Base-by-base conservation (phyloP, 495 filamentous ascomycete genomes). In the Hyaloscypha hepaticicola region DNA sequence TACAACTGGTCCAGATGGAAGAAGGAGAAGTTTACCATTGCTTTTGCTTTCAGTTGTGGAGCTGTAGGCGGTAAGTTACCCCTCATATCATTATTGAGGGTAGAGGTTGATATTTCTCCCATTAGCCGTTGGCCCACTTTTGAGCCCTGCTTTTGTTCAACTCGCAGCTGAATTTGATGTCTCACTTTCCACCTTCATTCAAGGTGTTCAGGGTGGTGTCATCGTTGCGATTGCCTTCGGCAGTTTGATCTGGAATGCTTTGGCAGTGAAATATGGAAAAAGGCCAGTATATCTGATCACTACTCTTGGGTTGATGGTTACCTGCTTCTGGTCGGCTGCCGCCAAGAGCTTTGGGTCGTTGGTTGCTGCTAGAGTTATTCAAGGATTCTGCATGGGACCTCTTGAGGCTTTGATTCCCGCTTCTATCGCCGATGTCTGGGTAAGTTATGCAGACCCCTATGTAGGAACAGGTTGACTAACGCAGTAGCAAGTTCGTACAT, bases 331-430 rank as follows among this genome's bases (percentile, higher is more conserved):
- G 64, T 29, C 21, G 33, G 64, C 64, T 3, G 58, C 64, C 38
- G 50, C 58, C 14, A 56, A 70, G 22, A 69, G 58, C 14, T 75
- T 71, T 58, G 63, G 53, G 14, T 65, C 58, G 24, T 58, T 75
- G 50, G 55, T 73, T 21, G 73, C 70, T 12, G 66, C 71, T 22
- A 60, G 73, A 33, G 69, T 72, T 21, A 59, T 75, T 21, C 70
- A 72, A n/a, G 73, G 72, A 1, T 71, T 75, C 49, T 71, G 71
- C 25, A 71, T 85, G 70, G 82, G 82, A 6, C 83, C 83, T 0
- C 82, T 86, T 51, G 83, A 85, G 71, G 83, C 81, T 6, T 65
- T 84, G 33, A 78, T 85, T 7, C 84, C 83, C 70, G 82, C 83
- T 8, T 81, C 77, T 61, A 82, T 85, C 34, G 83, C 80, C 27